A percentile compares a stretch with the other conserved stretches of the same genome.
Conservation (phyloP, 495 filamentous ascomycete species). For the Pseudevernia furfuracea region DNA sequence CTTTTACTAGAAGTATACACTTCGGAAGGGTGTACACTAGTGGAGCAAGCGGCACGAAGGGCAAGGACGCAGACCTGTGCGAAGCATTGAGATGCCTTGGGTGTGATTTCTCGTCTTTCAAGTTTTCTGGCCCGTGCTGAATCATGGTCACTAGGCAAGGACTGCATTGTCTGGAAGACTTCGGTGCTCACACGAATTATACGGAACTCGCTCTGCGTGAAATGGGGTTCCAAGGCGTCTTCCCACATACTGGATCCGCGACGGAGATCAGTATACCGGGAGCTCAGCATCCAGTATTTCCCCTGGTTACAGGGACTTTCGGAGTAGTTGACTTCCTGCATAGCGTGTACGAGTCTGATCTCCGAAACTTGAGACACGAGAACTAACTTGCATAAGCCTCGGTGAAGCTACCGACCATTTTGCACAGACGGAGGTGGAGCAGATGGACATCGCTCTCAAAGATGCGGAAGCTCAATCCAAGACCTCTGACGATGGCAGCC, state of each 20-base stretch:
- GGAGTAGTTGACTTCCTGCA: conserved; percentile 95
- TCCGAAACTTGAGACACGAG: conserved; percentile 30
- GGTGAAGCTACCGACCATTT: conserved; percentile 95
- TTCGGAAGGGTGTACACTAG: conserved; percentile 79
- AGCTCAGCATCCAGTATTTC: conserved; percentile 56
- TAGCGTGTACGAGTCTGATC: conserved; percentile 47
- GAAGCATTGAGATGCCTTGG: conserved; percentile 86
- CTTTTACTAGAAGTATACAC: conserved; percentile 77
- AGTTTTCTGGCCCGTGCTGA: neutral
- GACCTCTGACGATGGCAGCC: conserved; percentile 31
- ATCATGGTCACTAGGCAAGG: conserved; percentile 45
- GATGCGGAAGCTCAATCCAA: conserved; percentile 48
- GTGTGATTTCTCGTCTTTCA: neutral
- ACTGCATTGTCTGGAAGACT: conserved; percentile 91
- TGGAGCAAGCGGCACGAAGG: conserved; percentile 52
- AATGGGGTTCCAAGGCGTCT: conserved; percentile 72
- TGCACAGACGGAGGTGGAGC: conserved; percentile 87
- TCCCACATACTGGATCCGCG: conserved; percentile 70
- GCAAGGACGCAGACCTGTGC: conserved; percentile 77
- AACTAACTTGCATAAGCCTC: neutral
- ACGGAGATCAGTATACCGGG: conserved; percentile 68
- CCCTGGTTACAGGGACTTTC: conserved; percentile 83
- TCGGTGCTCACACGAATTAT: conserved; percentile 93
- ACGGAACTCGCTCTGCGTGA: conserved; percentile 81
- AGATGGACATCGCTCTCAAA: conserved; percentile 69